A percentile compares a stretch with the other conserved stretches of the same genome.
Evolutionary conservation across 108 stramenopile species (phyloP).

Genomic region (Conticribra guillardii): DNA sequence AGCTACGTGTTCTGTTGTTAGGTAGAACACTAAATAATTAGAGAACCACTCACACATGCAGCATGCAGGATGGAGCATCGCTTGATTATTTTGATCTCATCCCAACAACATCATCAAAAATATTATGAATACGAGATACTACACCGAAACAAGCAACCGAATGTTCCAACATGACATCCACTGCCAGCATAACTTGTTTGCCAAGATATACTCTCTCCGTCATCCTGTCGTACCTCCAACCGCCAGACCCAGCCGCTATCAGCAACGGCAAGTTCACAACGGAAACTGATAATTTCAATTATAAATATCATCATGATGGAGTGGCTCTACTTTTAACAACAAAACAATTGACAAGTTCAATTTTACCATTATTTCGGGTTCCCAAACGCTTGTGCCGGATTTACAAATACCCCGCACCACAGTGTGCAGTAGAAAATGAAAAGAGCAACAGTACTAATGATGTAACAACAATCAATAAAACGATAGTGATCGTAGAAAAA

Average conservation of each 20-base stretch:
- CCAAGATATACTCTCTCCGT: slow-evolving; percentile 67
- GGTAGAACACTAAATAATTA: no score
- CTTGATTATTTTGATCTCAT: no score
- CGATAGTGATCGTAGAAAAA: slow-evolving; percentile 25
- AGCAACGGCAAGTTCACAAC: background rate
- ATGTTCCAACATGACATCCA: background rate
- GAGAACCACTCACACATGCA: no score
- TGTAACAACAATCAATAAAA: background rate
- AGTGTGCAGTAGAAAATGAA: slow-evolving; percentile 19
- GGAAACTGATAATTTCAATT: slow-evolving; percentile 16
- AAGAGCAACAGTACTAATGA: background rate
- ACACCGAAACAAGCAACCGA: no score
- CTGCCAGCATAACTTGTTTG: slow-evolving; percentile 31
- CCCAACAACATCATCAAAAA: no score
- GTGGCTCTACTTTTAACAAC: slow-evolving; percentile 61
- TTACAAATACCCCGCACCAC: slow-evolving; percentile 15
- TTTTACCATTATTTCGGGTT: slow-evolving; percentile 66
- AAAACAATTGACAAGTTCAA: slow-evolving; percentile 49
- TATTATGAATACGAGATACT: no score
- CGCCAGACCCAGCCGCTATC: background rate
- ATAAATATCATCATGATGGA: slow-evolving; percentile 52
- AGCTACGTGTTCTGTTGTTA: no score
- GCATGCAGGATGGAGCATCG: no score
- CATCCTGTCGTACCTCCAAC: slow-evolving; percentile 71
- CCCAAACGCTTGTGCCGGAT: slow-evolving; percentile 29